These are phyloP conservation scores for Trametes pubescens DNA, from an alignment of 1,284 basidiomycete species.

Conservation along the genomic window DNA sequence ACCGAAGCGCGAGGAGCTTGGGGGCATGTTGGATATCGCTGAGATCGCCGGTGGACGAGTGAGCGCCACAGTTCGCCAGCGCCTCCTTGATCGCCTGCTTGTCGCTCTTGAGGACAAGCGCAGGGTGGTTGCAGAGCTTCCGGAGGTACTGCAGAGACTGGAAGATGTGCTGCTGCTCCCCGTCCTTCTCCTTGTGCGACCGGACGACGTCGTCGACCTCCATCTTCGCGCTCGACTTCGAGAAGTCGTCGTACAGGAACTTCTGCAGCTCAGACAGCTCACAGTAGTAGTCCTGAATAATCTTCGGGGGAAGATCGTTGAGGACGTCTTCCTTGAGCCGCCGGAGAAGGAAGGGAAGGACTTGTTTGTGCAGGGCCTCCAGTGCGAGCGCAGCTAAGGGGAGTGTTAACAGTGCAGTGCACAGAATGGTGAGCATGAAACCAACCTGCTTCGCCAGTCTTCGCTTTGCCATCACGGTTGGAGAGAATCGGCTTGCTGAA, in stretches of 20 bases:
- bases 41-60: slow-evolving; percentile 53
- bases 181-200: slow-evolving; percentile 50
- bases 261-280: slow-evolving; percentile 96
- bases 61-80: slow-evolving; percentile 61
- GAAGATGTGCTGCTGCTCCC: slow-evolving; percentile 88
- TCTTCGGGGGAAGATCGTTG: slow-evolving; percentile 97
- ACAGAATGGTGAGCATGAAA: slow-evolving; percentile 17
- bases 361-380: slow-evolving; percentile 98
- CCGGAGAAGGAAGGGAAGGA: slow-evolving; percentile 96
- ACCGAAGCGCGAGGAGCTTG: slow-evolving; percentile 92
- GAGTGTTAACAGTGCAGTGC: background rate
- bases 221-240: slow-evolving; percentile 77
- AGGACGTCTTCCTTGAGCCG: slow-evolving; percentile 98
- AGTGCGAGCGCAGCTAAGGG: slow-evolving; percentile 85
- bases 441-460: slow-evolving; percentile 92
- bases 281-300: slow-evolving; percentile 99
- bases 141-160: slow-evolving; percentile 96
- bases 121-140: slow-evolving; percentile 98
- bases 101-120: slow-evolving; percentile 82
- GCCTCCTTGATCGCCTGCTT: slow-evolving; percentile 69
- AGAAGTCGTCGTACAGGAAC: slow-evolving; percentile 92
- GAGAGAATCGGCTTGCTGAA: slow-evolving; percentile 97
- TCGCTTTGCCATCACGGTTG: slow-evolving; percentile 94
- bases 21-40: slow-evolving; percentile 92
- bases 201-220: slow-evolving; percentile 74